Evolutionary conservation across 1,284 basidiomycete species (phyloP).

Genomic region (Leccinum griseonigrum): DNA sequence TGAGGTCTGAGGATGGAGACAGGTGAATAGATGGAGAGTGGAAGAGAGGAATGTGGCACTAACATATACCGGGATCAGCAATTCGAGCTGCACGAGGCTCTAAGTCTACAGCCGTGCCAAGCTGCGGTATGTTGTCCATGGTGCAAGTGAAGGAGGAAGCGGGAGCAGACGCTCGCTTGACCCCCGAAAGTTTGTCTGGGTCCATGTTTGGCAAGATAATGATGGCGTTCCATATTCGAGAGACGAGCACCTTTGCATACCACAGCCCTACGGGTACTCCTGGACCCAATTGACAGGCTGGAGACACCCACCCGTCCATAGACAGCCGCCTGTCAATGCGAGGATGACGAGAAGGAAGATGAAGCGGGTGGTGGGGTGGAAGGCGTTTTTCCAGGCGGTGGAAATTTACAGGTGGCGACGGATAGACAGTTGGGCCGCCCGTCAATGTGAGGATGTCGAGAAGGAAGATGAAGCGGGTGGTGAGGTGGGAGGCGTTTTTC

Average conservation of each 20-base stretch:
- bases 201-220: constrained; percentile 24
- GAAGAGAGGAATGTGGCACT: constrained; percentile 16
- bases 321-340: constrained; percentile 83
- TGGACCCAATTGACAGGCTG: no score
- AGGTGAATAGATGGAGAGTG: neutral
- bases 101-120: constrained; percentile 56
- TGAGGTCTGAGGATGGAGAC: constrained; percentile 53
- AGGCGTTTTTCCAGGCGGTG: constrained; percentile 97
- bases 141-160: neutral
- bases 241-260: no score
- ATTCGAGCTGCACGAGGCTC: constrained; percentile 68
- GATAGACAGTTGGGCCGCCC: constrained; percentile 84
- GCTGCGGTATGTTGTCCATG: constrained; percentile 45
- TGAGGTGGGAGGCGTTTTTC: constrained; percentile 95
- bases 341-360: constrained; percentile 86
- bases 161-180: no score
- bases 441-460: constrained; percentile 84
- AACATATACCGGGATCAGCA: constrained; percentile 70
- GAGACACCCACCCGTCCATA: constrained; percentile 39
- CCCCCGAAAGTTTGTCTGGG: constrained; percentile 23
- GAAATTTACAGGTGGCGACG: constrained; percentile 68
- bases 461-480: constrained; percentile 85
- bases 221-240: neutral
- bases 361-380: constrained; percentile 86
- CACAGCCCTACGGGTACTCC: no score